Evolutionary conservation across 805 yeast species (phyloP).

Genomic region (Teunomyces barrocoloradensis): DNA sequence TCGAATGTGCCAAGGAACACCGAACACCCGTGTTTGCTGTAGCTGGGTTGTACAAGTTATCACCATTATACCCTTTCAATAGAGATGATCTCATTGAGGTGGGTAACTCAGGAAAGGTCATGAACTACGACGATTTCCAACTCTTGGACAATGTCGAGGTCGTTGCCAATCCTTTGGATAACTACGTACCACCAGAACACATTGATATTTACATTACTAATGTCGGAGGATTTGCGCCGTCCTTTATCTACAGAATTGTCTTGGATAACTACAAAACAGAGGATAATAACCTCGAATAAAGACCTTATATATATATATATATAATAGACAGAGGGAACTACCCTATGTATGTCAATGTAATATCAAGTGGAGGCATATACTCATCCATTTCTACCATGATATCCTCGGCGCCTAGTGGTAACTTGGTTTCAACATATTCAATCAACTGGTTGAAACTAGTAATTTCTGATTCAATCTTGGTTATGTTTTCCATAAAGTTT

Average conservation of each 20-base stretch:
- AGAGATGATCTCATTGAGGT: constrained; percentile 81
- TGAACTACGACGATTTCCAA: constrained; percentile 68
- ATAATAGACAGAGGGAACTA: neutral
- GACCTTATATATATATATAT: neutral
- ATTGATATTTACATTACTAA: constrained; percentile 93
- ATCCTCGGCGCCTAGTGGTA: neutral
- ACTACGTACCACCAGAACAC: constrained; percentile 90
- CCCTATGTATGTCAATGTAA: neutral
- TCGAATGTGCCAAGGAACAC: constrained; percentile 94
- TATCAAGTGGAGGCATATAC: neutral
- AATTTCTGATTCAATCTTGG: neutral
- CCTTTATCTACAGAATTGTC: constrained; percentile 91
- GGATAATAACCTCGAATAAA: constrained; percentile 62
- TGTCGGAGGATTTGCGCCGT: constrained; percentile 94
- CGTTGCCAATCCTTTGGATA: constrained; percentile 78
- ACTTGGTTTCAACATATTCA: neutral
- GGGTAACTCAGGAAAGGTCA: constrained; percentile 88
- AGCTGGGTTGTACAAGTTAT: constrained; percentile 88
- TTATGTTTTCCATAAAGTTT: neutral
- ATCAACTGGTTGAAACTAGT: neutral
- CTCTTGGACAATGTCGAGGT: constrained; percentile 74
- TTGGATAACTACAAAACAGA: constrained; percentile 88
- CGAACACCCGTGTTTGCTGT: constrained; percentile 95
- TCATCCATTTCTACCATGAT: neutral
- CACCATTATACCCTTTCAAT: constrained; percentile 90